phyloP scores from a whole-genome alignment of 1,139 yeast species.

The Trichomonascaceae sp. region DNA sequence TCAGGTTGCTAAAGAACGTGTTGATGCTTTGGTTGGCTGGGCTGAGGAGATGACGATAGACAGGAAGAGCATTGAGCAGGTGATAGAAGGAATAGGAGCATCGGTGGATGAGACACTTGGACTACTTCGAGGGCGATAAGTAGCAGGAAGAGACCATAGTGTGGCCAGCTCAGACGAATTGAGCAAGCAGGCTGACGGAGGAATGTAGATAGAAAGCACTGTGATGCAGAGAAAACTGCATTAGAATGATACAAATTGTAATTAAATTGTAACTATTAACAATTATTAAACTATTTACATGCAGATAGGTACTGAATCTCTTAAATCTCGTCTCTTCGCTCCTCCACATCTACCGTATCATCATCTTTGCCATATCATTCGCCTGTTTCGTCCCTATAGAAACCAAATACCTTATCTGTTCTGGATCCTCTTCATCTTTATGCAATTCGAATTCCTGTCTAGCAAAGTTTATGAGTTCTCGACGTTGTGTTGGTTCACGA shows the following conservation, averaged over 20 bases:
- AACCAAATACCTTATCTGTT: constrained; percentile 29
- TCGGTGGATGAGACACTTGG: constrained; percentile 19
- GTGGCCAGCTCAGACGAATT: too few relatives aligned
- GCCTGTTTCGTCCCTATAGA: constrained; percentile 33
- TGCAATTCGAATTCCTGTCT: constrained; percentile 31
- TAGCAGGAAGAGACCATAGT: too few relatives aligned
- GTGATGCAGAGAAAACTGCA: too few relatives aligned
- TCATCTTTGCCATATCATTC: constrained; percentile 27
- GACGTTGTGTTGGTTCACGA: constrained; percentile 22
- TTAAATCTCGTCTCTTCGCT: too few relatives aligned
- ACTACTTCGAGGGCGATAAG: constrained; percentile 8
- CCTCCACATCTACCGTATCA: constrained; percentile 16
- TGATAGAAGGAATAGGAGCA: constrained; percentile 21
- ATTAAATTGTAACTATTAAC: too few relatives aligned
- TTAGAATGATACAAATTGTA: too few relatives aligned
- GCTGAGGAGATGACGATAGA: constrained; percentile 17
- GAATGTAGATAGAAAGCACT: neutral
- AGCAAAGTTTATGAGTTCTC: constrained; percentile 33
- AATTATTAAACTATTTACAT: too few relatives aligned
- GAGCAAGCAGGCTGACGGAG: too few relatives aligned
- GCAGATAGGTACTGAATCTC: too few relatives aligned
- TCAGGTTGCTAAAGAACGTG: constrained; percentile 10
- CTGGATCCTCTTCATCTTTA: constrained; percentile 27
- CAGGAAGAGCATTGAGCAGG: constrained; percentile 19
- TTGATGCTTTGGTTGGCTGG: constrained; percentile 21